phyloP scores from a whole-genome alignment of 805 yeast genomes.

The Saturnispora saitoi region DNA sequence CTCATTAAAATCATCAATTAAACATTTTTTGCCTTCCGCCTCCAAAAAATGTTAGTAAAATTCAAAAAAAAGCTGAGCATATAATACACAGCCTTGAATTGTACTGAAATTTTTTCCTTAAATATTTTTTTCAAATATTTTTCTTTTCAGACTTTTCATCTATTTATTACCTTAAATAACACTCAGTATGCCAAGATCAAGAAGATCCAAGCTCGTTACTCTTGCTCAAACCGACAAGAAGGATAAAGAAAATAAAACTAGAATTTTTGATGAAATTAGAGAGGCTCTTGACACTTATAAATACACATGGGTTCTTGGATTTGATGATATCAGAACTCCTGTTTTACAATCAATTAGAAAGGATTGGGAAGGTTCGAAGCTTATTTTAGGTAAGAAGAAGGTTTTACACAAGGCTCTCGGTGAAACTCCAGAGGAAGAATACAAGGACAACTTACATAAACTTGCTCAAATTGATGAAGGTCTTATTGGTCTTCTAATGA shows the following conservation, averaged over 20 bases:
- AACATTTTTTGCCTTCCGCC: not conserved
- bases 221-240: conserved; percentile 94
- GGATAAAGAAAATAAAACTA: conserved; percentile 85
- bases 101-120: not conserved
- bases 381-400: conserved; percentile 85
- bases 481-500: conserved; percentile 79
- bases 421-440: conserved; percentile 78
- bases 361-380: conserved; percentile 87
- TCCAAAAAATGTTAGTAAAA: not conserved
- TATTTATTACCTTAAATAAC: not conserved
- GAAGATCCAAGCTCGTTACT: conserved; percentile 91
- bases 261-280: conserved; percentile 87
- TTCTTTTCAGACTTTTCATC: not conserved
- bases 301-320: conserved; percentile 76
- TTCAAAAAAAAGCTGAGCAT: not conserved
- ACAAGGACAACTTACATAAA: conserved; percentile 71
- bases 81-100: conserved; percentile 1
- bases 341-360: conserved; percentile 87
- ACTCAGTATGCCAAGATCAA: conserved; percentile 83
- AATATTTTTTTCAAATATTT: not conserved
- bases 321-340: conserved; percentile 92
- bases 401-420: conserved; percentile 92
- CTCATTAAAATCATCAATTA: not conserved
- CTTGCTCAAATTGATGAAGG: conserved; percentile 61
- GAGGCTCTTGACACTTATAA: conserved; percentile 66